Evolutionary conservation across 1,284 basidiomycete genomes (phyloP).

Genomic region (Entoloma clypeatum): DNA sequence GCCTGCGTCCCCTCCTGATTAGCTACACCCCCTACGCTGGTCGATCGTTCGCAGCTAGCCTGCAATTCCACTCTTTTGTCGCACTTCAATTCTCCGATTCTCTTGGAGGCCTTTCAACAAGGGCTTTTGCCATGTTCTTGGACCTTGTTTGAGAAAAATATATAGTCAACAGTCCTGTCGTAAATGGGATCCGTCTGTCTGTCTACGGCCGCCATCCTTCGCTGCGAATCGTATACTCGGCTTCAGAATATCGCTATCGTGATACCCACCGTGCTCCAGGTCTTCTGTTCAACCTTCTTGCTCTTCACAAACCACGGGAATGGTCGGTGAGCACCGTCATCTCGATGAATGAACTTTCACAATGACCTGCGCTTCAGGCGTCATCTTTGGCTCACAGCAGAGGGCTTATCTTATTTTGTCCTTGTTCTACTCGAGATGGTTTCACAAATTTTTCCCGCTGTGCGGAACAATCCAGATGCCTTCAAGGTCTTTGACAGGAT

Average conservation of each 20-base stretch:
- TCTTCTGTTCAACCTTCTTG: constrained; percentile 53
- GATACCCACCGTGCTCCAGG: constrained; percentile 60
- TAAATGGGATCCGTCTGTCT: constrained; percentile 54
- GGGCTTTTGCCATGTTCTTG: constrained; percentile 18
- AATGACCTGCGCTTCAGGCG: constrained; percentile 31
- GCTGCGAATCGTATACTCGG: constrained; percentile 54
- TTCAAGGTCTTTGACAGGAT: constrained; percentile 39
- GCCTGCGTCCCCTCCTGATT: no score
- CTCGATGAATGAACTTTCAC: background rate
- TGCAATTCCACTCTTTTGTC: constrained; percentile 35
- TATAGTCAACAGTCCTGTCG: constrained; percentile 9
- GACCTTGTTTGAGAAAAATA: constrained; percentile 4
- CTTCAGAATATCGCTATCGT: constrained; percentile 50
- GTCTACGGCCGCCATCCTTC: constrained; percentile 65
- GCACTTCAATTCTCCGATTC: constrained; percentile 4
- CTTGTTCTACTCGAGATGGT: constrained; percentile 60
- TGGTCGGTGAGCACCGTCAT: constrained; percentile 44
- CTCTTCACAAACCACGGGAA: constrained; percentile 47
- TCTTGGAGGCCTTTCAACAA: constrained; percentile 1
- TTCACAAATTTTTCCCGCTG: constrained; percentile 49
- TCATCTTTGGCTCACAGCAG: constrained; percentile 56
- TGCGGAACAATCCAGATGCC: constrained; percentile 33
- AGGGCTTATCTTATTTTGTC: constrained; percentile 57
- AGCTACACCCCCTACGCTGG: no score
- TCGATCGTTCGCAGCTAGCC: constrained; percentile 26